A percentile compares a stretch with the other conserved stretches of the same genome.
Evolutionary conservation across 2,329 filamentous ascomycete species (phyloP).

Genomic region (Aspergillus piperis): DNA sequence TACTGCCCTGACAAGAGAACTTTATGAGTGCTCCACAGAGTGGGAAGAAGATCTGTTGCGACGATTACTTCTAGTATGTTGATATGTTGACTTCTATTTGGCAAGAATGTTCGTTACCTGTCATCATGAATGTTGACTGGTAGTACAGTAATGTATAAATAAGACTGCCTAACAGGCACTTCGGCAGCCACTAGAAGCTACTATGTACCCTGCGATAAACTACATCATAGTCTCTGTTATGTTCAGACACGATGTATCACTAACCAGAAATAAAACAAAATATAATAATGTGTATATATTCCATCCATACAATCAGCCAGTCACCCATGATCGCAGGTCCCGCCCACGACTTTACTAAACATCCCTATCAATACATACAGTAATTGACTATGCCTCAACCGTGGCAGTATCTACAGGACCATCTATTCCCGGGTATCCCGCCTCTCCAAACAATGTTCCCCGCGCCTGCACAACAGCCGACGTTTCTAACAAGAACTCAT

Average conservation of each 20-base stretch:
- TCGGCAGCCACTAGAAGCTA: too few relatives aligned
- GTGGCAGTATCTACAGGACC: background rate
- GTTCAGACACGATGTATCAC: background rate
- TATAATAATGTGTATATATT: background rate
- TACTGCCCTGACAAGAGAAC: too few relatives aligned
- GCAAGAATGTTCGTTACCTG: too few relatives aligned
- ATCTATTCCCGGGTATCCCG: conserved; percentile 55
- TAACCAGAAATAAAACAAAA: background rate
- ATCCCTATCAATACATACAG: background rate
- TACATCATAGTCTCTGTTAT: too few relatives aligned
- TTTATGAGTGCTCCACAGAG: too few relatives aligned
- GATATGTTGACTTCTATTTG: too few relatives aligned
- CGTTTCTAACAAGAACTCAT: conserved; percentile 77
- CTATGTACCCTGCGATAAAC: too few relatives aligned
- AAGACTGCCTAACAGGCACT: too few relatives aligned
- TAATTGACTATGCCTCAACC: background rate
- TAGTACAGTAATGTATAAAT: too few relatives aligned
- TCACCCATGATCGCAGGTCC: background rate
- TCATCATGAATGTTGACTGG: too few relatives aligned
- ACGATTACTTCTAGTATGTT: too few relatives aligned
- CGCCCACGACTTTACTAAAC: background rate
- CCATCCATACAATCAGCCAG: background rate
- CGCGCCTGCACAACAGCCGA: conserved; percentile 73
- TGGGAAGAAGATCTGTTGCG: too few relatives aligned
- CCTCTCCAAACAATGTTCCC: conserved; percentile 74